Percentiles rank a stretch among this genome's conserved stretches.
Evolutionary conservation across 495 filamentous ascomycete genomes (phyloP).

Genomic region (Chaetomium tenue): DNA sequence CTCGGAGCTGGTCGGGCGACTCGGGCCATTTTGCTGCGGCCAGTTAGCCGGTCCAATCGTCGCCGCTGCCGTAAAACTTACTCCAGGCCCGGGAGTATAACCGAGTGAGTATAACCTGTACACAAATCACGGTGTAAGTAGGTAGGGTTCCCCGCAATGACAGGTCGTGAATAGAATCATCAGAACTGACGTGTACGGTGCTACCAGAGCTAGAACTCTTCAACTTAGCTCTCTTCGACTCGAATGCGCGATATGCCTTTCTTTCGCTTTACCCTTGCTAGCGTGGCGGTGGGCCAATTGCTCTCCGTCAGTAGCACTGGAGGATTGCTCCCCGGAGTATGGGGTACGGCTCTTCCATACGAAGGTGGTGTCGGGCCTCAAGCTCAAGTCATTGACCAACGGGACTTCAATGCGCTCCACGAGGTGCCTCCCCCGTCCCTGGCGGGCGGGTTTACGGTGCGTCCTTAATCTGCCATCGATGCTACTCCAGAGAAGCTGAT

Average conservation of each 20-base stretch:
- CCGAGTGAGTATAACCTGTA: no score
- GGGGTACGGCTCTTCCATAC: background rate
- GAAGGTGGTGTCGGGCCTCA: slow-evolving; percentile 34
- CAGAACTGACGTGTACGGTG: background rate
- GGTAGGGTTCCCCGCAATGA: background rate
- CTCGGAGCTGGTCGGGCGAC: background rate
- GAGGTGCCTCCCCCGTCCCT: slow-evolving; percentile 32
- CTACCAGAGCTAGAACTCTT: background rate
- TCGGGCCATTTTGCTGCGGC: background rate
- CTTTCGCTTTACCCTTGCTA: background rate
- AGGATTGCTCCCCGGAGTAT: background rate
- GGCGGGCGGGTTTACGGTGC: slow-evolving; percentile 32
- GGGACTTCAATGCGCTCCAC: slow-evolving; percentile 41
- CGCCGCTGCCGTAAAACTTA: background rate
- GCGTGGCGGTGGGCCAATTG: background rate
- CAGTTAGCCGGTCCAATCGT: slow-evolving; percentile 12
- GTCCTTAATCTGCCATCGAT: background rate
- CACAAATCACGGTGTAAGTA: background rate
- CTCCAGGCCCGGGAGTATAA: no score
- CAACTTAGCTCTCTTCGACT: background rate
- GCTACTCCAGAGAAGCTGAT: slow-evolving; percentile 4
- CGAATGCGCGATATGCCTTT: slow-evolving; percentile 2
- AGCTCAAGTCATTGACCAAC: slow-evolving; percentile 46
- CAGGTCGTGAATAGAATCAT: background rate
- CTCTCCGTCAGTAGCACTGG: background rate